A percentile compares a stretch with the other conserved stretches of the same genome.
Evolutionary conservation across 176 grass and related monocot genomes (phyloP).

Genomic region (Zizania latifolia): DNA sequence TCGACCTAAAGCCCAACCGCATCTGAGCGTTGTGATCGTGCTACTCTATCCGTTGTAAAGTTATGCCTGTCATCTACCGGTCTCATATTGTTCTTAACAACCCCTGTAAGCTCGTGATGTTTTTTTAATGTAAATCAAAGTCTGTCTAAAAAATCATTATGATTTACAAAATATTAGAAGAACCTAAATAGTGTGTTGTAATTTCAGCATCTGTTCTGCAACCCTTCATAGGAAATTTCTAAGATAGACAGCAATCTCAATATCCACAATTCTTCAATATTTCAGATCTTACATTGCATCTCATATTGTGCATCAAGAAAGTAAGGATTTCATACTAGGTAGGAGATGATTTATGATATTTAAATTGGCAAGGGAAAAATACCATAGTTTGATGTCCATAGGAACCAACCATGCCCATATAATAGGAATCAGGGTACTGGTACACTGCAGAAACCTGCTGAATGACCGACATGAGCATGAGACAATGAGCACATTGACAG

Average conservation of each 20-base stretch:
- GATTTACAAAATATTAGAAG: not conserved
- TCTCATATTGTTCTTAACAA: not conserved
- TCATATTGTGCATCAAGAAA: not conserved
- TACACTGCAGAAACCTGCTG: constrained; percentile 74
- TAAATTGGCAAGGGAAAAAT: constrained; percentile 29
- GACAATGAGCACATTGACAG: not conserved
- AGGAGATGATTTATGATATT: not conserved
- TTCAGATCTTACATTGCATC: not conserved
- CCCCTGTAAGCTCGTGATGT: not conserved
- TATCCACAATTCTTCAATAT: not conserved
- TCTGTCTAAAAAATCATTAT: not conserved
- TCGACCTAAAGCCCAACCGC: not conserved
- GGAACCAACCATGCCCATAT: constrained; percentile 56
- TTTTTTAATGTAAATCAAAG: too few species aligned
- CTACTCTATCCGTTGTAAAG: not conserved
- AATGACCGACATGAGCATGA: constrained; percentile 28
- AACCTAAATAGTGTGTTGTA: not conserved
- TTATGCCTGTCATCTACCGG: not conserved
- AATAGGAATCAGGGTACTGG: constrained; percentile 82
- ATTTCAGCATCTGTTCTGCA: not conserved
- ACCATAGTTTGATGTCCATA: constrained; percentile 84
- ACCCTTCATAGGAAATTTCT: not conserved
- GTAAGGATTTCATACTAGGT: not conserved
- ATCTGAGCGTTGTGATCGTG: not conserved
- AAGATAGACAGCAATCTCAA: not conserved